A percentile compares a stretch with the other conserved stretches of the same genome.
Conservation (phyloP, 306 rosid genomes). For the Corylus heterophylla region DNA sequence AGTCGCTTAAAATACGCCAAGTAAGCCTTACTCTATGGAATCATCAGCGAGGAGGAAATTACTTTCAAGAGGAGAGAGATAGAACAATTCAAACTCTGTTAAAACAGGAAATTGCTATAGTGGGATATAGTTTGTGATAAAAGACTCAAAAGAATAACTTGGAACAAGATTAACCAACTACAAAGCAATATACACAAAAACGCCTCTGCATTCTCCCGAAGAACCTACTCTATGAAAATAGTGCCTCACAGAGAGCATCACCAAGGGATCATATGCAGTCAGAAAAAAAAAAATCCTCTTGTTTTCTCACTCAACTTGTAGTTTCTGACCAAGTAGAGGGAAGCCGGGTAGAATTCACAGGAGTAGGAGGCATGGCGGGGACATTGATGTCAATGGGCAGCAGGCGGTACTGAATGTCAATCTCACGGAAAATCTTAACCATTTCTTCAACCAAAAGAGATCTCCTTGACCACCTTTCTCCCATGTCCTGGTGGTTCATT, state of each 20-base stretch:
- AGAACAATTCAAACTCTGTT: neutral
- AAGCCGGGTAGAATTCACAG: slow-evolving; percentile 40
- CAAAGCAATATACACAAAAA: neutral
- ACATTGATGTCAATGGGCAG: slow-evolving; percentile 66
- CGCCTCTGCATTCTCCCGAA: slow-evolving; percentile 27
- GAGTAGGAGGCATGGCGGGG: slow-evolving; percentile 48
- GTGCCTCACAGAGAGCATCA: neutral
- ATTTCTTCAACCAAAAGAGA: slow-evolving; percentile 73
- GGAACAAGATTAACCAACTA: slow-evolving; percentile 12
- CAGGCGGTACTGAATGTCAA: slow-evolving; percentile 75
- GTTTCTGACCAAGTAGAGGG: slow-evolving; percentile 48
- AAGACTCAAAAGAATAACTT: neutral
- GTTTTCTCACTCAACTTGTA: slow-evolving; percentile 37
- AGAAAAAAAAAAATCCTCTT: too few relatives aligned
- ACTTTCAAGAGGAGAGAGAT: neutral
- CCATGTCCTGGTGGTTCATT: slow-evolving; percentile 86
- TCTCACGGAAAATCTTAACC: slow-evolving; percentile 65
- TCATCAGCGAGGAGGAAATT: neutral
- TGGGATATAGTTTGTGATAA: neutral
- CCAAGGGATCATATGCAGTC: neutral
- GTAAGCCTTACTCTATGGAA: too few relatives aligned
- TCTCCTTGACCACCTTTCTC: slow-evolving; percentile 71
- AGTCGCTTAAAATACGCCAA: too few relatives aligned
- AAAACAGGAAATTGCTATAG: neutral
- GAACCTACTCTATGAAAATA: slow-evolving; percentile 19